These are phyloP conservation scores for Phaffia australis DNA, from an alignment of 768 basidiomycete species.

Conservation along the genomic window DNA sequence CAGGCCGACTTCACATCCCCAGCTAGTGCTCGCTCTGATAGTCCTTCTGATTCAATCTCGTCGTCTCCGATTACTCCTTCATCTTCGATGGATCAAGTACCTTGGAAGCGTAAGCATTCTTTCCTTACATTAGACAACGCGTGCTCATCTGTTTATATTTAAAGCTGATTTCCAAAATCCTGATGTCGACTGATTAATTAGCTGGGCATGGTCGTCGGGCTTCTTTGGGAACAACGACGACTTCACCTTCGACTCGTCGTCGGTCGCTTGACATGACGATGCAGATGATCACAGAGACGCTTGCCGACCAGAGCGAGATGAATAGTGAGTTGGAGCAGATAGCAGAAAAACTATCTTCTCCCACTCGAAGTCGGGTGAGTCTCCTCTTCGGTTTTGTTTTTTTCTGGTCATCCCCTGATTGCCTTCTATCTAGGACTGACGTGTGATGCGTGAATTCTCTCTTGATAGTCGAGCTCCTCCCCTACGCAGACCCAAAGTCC, in stretches of 20 bases:
- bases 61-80: neutral
- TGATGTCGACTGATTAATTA: neutral
- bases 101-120: conserved; percentile 22
- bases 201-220: conserved; percentile 56
- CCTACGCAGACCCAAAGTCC: too few relatives aligned
- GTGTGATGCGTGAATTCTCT: too few relatives aligned
- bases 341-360: conserved; percentile 19
- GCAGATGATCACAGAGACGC: conserved; percentile 82
- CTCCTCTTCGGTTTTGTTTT: neutral
- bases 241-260: conserved; percentile 81
- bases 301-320: conserved; percentile 40
- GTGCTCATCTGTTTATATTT: conserved; percentile 45
- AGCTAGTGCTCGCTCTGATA: conserved; percentile 11
- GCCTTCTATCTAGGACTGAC: too few relatives aligned
- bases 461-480: too few relatives aligned
- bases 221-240: conserved; percentile 88
- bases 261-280: conserved; percentile 91
- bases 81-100: neutral
- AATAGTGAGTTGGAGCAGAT: conserved; percentile 15
- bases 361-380: conserved; percentile 12
- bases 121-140: conserved; percentile 28
- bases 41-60: neutral
- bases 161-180: conserved; percentile 34
- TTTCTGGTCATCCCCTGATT: too few relatives aligned
- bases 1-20: conserved; percentile 20